Percentiles rank a stretch among this genome's conserved stretches.
phyloP scores from a whole-genome alignment of 345 rosid species.

The Murraya koenigii region DNA sequence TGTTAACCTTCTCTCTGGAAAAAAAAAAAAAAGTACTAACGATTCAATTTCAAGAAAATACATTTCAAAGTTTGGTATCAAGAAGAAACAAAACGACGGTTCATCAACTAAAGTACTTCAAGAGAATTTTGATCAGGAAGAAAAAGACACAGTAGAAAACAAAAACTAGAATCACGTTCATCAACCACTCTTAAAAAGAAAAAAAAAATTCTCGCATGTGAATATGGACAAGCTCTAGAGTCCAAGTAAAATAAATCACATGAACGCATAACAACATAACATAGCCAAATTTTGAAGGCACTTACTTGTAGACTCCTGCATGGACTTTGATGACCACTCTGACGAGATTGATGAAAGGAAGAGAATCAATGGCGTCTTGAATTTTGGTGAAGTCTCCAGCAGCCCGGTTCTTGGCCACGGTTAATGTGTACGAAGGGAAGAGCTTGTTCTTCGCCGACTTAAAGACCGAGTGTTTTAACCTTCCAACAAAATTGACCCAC shows the following conservation, averaged over 20 bases:
- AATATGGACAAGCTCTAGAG: constrained; percentile 25
- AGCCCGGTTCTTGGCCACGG: constrained; percentile 57
- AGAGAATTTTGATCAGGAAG: background rate
- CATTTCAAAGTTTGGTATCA: background rate
- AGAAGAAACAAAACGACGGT: background rate
- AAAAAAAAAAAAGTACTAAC: background rate
- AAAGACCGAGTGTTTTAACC: constrained; percentile 73
- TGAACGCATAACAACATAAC: background rate
- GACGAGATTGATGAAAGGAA: constrained; percentile 75
- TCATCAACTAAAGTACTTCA: background rate
- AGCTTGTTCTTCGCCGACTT: constrained; percentile 82
- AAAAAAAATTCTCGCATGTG: background rate
- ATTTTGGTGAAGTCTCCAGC: constrained; percentile 79
- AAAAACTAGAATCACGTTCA: constrained; percentile 16
- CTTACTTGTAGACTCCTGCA: constrained; percentile 95
- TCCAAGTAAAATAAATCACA: background rate
- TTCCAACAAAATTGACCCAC: constrained; percentile 90
- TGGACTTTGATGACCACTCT: constrained; percentile 92
- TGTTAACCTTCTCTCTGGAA: constrained; percentile 76
- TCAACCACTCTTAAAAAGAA: constrained; percentile 3
- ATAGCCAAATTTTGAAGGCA: background rate
- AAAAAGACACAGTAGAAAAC: constrained; percentile 17
- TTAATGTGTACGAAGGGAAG: constrained; percentile 68
- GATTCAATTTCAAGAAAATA: background rate
- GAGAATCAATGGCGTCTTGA: constrained; percentile 92